Evolutionary conservation across 2,329 filamentous ascomycete species (phyloP).

Genomic region (Ciborinia camelliae): DNA sequence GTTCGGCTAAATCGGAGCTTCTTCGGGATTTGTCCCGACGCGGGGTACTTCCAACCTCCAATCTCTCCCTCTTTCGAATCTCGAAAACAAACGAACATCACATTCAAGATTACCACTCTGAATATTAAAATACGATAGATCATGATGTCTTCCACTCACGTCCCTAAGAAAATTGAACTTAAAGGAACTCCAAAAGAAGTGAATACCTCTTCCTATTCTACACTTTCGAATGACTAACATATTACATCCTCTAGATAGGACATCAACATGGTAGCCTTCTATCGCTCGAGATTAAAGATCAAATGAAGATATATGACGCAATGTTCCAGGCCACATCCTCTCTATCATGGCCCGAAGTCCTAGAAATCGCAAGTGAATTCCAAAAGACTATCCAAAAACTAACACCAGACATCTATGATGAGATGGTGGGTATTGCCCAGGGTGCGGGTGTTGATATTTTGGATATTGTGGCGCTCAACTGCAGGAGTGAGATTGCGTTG

Average conservation of each 20-base stretch:
- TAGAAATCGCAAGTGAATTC: background rate
- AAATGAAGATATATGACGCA: background rate
- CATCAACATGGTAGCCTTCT: constrained; percentile 5
- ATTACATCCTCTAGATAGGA: constrained; percentile 1
- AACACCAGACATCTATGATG: constrained; percentile 6
- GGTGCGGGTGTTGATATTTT: background rate
- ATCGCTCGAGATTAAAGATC: background rate
- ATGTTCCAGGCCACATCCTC: constrained; percentile 5
- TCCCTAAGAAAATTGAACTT: background rate
- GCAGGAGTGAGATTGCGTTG: constrained; percentile 6
- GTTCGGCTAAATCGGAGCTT: background rate
- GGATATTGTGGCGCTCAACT: background rate
- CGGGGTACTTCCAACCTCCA: background rate
- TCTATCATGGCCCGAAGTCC: background rate
- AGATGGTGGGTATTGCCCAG: background rate
- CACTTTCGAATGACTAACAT: background rate
- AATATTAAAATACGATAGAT: background rate
- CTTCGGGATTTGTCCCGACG: background rate
- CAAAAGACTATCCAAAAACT: background rate
- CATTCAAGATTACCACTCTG: too few species aligned
- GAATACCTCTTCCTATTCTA: background rate
- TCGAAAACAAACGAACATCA: too few species aligned
- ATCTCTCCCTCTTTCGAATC: background rate
- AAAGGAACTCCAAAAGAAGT: background rate
- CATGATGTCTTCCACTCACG: background rate